Conservation (phyloP, 2,329 filamentous ascomycete species). For the Sporothrix pseudoabietina region DNA sequence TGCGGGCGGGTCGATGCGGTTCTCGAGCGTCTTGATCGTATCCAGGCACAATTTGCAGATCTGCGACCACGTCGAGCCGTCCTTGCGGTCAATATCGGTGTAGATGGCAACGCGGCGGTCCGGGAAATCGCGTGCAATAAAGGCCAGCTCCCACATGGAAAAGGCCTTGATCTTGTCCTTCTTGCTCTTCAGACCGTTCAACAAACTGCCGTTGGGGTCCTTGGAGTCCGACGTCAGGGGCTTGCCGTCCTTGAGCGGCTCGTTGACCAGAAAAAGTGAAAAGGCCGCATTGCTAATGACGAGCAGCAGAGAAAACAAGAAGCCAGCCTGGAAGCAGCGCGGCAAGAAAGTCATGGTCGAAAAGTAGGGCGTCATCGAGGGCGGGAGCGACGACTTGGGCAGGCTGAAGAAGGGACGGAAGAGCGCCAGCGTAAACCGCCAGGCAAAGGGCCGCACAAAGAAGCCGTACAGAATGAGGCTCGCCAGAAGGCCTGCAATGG, state of each 20-base stretch:
- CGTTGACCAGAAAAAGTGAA: constrained; percentile 74
- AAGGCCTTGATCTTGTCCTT: constrained; percentile 78
- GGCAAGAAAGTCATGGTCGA: constrained; percentile 53
- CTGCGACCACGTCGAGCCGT: constrained; percentile 80
- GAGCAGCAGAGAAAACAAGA: constrained; percentile 73
- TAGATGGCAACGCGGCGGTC: constrained; percentile 81
- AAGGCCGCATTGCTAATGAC: constrained; percentile 76
- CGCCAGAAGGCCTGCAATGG: constrained; percentile 47
- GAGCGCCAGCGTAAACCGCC: constrained; percentile 70
- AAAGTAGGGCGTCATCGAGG: constrained; percentile 57
- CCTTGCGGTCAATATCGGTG: constrained; percentile 80
- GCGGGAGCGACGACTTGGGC: constrained; percentile 68
- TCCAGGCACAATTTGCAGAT: constrained; percentile 70
- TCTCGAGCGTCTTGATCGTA: constrained; percentile 67
- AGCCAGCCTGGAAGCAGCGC: constrained; percentile 63
- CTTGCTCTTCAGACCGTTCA: constrained; percentile 82
- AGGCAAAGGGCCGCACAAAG: constrained; percentile 64
- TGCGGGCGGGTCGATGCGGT: constrained; percentile 59
- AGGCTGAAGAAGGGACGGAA: constrained; percentile 75
- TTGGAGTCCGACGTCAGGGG: constrained; percentile 83
- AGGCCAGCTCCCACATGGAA: constrained; percentile 86
- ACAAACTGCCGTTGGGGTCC: constrained; percentile 85
- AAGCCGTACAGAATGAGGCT: constrained; percentile 63
- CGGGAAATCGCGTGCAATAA: constrained; percentile 74
- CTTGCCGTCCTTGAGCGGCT: constrained; percentile 80